Conservation (phyloP, 805 yeast species). For the Diddensiella transvaalensis region DNA sequence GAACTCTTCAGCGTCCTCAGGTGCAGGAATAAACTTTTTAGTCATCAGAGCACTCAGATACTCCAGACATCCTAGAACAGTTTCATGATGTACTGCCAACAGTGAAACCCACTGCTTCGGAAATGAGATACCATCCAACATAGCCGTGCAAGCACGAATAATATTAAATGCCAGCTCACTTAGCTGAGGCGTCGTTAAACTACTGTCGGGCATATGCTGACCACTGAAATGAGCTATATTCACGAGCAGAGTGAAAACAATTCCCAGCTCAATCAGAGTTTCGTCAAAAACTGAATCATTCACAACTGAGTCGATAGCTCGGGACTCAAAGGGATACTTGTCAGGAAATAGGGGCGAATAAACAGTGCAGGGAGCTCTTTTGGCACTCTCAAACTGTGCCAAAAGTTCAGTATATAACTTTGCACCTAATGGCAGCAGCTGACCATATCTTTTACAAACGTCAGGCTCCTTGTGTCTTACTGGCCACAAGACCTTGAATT, state of each 20-base stretch:
- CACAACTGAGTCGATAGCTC: conserved; percentile 70
- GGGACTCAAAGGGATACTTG: conserved; percentile 57
- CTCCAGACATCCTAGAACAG: conserved; percentile 30
- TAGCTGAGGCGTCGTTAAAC: conserved; percentile 27
- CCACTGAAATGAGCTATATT: conserved; percentile 26
- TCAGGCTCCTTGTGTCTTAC: conserved; percentile 25
- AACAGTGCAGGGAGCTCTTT: conserved; percentile 59
- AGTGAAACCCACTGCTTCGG: conserved; percentile 69
- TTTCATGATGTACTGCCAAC: conserved; percentile 29
- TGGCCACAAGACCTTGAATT: conserved; percentile 31
- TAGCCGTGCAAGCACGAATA: conserved; percentile 27
- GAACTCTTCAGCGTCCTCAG: conserved; percentile 46
- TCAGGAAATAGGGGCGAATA: conserved; percentile 55
- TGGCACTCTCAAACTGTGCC: conserved; percentile 37
- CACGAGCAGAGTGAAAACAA: conserved; percentile 41
- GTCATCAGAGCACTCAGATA: conserved; percentile 49
- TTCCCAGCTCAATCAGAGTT: conserved; percentile 62
- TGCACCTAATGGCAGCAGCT: conserved; percentile 29
- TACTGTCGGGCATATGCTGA: conserved; percentile 20
- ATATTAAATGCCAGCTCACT: conserved; percentile 28
- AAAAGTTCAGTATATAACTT: conserved; percentile 28
- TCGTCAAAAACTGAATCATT: conserved; percentile 69
- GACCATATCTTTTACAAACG: conserved; percentile 29
- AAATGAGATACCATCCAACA: conserved; percentile 29
- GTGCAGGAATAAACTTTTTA: conserved; percentile 50